Conservation (phyloP, 2,329 filamentous ascomycete species). For the Arthrobotrys conoides region DNA sequence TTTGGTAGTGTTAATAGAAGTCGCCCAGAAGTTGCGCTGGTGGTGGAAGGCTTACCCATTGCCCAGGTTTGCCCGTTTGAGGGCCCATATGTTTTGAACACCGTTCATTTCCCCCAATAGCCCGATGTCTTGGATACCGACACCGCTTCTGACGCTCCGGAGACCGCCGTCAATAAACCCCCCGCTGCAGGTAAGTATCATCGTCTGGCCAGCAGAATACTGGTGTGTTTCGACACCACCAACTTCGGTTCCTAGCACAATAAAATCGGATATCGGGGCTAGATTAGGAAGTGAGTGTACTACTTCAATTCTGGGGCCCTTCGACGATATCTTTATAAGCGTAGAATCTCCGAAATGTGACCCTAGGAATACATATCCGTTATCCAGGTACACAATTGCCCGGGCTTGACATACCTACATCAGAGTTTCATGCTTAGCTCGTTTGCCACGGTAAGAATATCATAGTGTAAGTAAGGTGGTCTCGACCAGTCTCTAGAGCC, state of each 20-base stretch:
- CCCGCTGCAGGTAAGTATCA: constrained; percentile 92
- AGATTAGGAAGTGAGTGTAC: constrained; percentile 86
- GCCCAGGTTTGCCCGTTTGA: constrained; percentile 71
- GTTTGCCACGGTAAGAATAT: background rate
- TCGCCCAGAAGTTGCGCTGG: constrained; percentile 61
- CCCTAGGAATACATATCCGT: constrained; percentile 83
- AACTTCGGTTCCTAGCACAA: constrained; percentile 95
- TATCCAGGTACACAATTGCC: constrained; percentile 79
- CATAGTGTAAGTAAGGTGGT: background rate
- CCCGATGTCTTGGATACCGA: constrained; percentile 89
- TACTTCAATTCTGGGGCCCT: constrained; percentile 72
- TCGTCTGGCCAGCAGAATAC: constrained; percentile 93
- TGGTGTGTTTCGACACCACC: constrained; percentile 80
- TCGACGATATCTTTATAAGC: constrained; percentile 77
- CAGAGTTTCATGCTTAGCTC: background rate
- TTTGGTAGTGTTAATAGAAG: background rate
- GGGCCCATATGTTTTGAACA: constrained; percentile 79
- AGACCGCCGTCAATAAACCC: constrained; percentile 90
- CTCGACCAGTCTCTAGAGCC: too few species aligned
- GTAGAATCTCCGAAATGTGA: constrained; percentile 95
- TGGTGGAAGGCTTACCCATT: constrained; percentile 48
- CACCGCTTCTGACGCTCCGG: constrained; percentile 90
- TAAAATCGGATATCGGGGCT: constrained; percentile 91
- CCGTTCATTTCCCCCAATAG: constrained; percentile 83
- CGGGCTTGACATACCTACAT: constrained; percentile 48